Evolutionary conservation across 768 basidiomycete genomes (phyloP), one percentile per base, ranked within the genome.

Genomic region (Boletus barrowsii): DNA sequence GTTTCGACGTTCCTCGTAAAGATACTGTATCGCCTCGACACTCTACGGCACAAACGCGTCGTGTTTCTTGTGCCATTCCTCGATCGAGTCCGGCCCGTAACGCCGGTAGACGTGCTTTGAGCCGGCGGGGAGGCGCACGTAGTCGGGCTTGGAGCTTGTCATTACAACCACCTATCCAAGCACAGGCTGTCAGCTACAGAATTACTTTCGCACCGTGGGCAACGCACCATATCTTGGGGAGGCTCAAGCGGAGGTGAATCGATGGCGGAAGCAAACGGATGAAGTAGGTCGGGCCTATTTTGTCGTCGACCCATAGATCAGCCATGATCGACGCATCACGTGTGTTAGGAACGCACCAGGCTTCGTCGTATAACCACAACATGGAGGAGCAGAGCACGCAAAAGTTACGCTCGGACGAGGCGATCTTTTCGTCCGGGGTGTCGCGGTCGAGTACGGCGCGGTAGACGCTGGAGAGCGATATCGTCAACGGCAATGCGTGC

Each of bases 201-300:
- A 35, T 35, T 11, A 29, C 26, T 9, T 29, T 29, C 26, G 26
- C 33, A 35, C 33, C 3, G 33, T 14, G 8, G 1, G 5, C 3
- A 17, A 62, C 75, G 53, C 47, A 84, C 84, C 76, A 85, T 66
- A 14, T 73, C 74, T 13, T 78, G 71, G 3, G 84, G 82, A 0
- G 62, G 55, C 35, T 78, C 75, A 14, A 87, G 75, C n/a, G 79
- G 74, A 3, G 83, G 84, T 5, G 75, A 75, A 51, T 87, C 86
- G 47, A 86, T 84, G 0, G 77, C 84, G 29, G 83, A 83, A 10
- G 85, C 85, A 56, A 86, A 87, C 4, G 86, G 86, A 51, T 87
- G 86, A 33, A 87, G 71, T 0, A 81, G 61, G 26, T 86, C 81
- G 0, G 84, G 83, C 84, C 84, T 86, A 42, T 2, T 24, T n/a